A percentile compares a stretch with the other conserved stretches of the same genome.
Evolutionary conservation across 805 yeast genomes (phyloP).

Genomic region (Brettanomyces nanus): DNA sequence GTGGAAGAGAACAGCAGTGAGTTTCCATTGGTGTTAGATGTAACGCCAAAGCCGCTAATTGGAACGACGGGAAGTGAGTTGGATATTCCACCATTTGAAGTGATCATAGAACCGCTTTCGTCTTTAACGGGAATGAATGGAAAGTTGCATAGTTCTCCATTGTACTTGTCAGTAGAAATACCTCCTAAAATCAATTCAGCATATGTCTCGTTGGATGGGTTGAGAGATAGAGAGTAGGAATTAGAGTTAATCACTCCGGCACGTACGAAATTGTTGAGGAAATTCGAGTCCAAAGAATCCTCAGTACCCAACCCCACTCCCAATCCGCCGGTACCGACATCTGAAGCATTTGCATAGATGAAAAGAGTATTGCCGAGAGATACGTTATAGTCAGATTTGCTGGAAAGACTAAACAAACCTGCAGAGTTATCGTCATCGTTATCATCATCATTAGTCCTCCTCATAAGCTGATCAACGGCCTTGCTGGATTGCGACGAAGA

Average conservation of each 20-base stretch:
- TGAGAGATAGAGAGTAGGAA: conserved; percentile 37
- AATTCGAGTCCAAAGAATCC: conserved; percentile 13
- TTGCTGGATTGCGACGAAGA: neutral
- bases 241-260: conserved; percentile 27
- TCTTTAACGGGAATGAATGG: conserved; percentile 38
- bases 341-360: conserved; percentile 29
- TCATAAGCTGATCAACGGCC: neutral
- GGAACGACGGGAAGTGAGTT: conserved; percentile 35
- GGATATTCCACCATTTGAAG: conserved; percentile 11
- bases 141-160: conserved; percentile 41
- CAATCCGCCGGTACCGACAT: conserved; percentile 33
- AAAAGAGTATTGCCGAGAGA: conserved; percentile 18
- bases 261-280: conserved; percentile 28
- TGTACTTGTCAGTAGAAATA: conserved; percentile 38
- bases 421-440: neutral
- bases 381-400: neutral
- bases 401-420: neutral
- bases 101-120: conserved; percentile 6
- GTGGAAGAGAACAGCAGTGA: conserved; percentile 23
- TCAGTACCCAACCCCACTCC: conserved; percentile 33
- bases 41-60: conserved; percentile 36
- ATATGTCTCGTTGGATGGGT: conserved; percentile 17
- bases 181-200: conserved; percentile 49
- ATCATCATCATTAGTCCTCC: neutral
- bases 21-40: conserved; percentile 21